Evolutionary conservation across 306 rosid genomes (phyloP).

Genomic region (Urtica urens): DNA sequence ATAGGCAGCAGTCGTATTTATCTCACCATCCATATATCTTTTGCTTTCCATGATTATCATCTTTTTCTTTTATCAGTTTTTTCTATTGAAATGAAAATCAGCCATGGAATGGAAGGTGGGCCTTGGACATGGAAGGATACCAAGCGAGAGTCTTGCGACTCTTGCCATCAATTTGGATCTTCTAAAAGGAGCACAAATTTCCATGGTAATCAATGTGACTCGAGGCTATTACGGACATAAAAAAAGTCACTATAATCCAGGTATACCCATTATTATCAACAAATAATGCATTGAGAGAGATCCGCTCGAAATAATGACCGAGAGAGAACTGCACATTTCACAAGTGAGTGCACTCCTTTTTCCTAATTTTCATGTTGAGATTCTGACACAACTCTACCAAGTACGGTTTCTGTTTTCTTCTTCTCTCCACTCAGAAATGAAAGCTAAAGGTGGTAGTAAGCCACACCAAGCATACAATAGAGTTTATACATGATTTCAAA

Average conservation of each 20-base stretch:
- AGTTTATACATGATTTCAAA: no score
- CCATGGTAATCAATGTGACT: constrained; percentile 2
- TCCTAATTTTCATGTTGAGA: no score
- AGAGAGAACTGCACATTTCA: no score
- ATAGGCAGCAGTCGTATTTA: neutral
- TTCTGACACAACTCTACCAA: no score
- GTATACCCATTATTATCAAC: neutral
- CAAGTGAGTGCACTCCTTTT: no score
- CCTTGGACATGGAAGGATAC: constrained; percentile 13
- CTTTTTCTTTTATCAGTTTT: neutral
- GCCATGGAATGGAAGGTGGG: constrained; percentile 12
- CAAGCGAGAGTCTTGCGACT: neutral
- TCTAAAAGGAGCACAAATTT: neutral
- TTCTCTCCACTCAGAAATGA: no score
- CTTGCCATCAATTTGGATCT: constrained; percentile 1
- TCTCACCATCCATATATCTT: neutral
- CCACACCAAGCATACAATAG: no score
- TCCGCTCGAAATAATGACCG: no score
- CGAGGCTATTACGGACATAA: neutral
- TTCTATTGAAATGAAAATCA: neutral
- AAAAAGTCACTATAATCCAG: neutral
- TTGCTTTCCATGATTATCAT: neutral
- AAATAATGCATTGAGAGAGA: neutral
- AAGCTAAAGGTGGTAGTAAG: no score
- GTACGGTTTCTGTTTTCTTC: no score